Base-by-base conservation (phyloP, 768 basidiomycete species). In the Lactarius pseudohatsudake region DNA sequence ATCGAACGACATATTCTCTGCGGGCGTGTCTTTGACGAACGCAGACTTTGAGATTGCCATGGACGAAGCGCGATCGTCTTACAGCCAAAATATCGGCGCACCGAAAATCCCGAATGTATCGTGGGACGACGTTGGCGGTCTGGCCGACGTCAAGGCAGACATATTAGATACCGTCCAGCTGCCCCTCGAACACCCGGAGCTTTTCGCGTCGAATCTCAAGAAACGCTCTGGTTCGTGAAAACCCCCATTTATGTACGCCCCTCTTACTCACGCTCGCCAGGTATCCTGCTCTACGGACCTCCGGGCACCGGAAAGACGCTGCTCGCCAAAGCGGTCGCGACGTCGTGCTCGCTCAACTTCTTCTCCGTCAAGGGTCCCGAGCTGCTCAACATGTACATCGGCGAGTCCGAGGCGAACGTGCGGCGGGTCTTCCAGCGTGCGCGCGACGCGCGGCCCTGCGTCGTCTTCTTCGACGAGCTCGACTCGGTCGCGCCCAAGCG, bases 361-460 rank as follows among this genome's bases (percentile, higher is more conserved):
- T 90, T 98, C 78, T 96, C 94, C n/a, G 87, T 97, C 72, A 97
- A 98, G 75, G 96, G 96, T 0, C 96, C 96, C 3, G 96, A 98
- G 73, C 78, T 98, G 43, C 84, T 97, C 59, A 96, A 96, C 77
- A 98, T 98, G 96, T 98, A 96, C 77, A 96, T 98, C 72, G 96
- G 96, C 65, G 96, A 97, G 77, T 96, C 94, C 13, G 96, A 98
- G 76, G 97, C 98, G 67, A 99, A 98, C 76, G 96, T 99, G 47
- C 86, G 97, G 16, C 82, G 89, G 18, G 87, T 98, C 1, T 98
- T 98, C 76, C 92, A 96, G 74, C 85, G 87, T 15, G 96, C 96
- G 32, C 79, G 92, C 61, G 94, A 96, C 78, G 96, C 96, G 1
- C 87, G 86, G 61, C 96, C 96, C 9, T 98, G 96, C 76, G 90